A percentile compares a stretch with the other conserved stretches of the same genome.
These are phyloP conservation scores for Medicago lupulina DNA, from an alignment of 306 rosid genomes.

Conservation along the genomic window DNA sequence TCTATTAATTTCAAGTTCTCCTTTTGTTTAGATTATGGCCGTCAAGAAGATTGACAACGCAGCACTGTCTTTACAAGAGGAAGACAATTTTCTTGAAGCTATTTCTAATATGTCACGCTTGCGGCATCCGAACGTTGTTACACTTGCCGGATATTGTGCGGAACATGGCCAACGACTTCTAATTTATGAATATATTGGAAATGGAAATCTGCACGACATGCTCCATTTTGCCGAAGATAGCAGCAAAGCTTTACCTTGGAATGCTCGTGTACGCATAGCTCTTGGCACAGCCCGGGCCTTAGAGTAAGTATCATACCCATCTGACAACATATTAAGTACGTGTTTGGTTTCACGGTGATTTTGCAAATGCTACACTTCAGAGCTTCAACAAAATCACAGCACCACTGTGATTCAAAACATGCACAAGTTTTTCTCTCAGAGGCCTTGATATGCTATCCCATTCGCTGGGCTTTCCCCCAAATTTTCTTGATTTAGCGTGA, in stretches of 20 bases:
- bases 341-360: too few relatives aligned
- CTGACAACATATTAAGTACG: background rate
- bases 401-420: background rate
- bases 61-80: conserved; percentile 94
- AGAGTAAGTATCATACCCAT: conserved; percentile 71
- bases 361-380: too few relatives aligned
- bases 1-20: conserved; percentile 27
- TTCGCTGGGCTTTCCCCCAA: background rate
- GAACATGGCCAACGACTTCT: conserved; percentile 97
- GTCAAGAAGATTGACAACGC: conserved; percentile 94
- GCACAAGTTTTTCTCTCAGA: conserved; percentile 16
- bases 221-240: conserved; percentile 89
- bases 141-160: conserved; percentile 88
- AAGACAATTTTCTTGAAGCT: conserved; percentile 93
- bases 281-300: conserved; percentile 98
- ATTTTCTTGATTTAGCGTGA: conserved; percentile 18
- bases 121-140: conserved; percentile 89
- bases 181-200: conserved; percentile 78
- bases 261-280: conserved; percentile 94
- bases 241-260: conserved; percentile 82
- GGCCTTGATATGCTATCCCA: conserved; percentile 14
- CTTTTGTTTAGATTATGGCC: conserved; percentile 71
- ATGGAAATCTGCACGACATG: conserved; percentile 87
- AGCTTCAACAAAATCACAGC: too few relatives aligned
- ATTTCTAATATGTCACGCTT: conserved; percentile 89